Conservation (phyloP, 495 filamentous ascomycete species). For the Hypoxylon intermedium region DNA sequence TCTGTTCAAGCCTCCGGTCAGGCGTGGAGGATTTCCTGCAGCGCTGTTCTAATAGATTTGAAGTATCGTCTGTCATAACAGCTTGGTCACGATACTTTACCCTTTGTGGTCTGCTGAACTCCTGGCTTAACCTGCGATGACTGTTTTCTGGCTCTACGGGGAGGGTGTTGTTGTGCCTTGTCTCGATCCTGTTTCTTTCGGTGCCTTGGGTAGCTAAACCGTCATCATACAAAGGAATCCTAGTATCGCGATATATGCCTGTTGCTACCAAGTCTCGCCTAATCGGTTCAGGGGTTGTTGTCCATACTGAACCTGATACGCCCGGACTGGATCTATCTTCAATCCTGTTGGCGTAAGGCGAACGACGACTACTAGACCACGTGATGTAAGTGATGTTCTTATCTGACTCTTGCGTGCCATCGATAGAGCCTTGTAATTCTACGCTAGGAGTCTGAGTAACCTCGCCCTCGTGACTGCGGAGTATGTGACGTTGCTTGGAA, state of each 20-base stretch:
- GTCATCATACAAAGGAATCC: constrained; percentile 23
- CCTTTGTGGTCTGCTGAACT: not conserved
- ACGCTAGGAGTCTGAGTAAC: not conserved
- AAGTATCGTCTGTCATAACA: constrained; percentile 28
- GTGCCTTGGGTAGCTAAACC: not conserved
- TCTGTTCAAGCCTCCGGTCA: constrained; percentile 2
- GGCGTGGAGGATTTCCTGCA: constrained; percentile 17
- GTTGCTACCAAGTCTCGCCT: constrained; percentile 32
- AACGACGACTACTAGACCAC: constrained; percentile 42
- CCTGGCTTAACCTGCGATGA: not conserved
- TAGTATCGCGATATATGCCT: constrained; percentile 33
- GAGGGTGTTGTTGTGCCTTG: not conserved
- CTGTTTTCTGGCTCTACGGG: not conserved
- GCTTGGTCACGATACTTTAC: constrained; percentile 33
- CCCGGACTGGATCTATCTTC: not conserved
- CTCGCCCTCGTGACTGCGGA: not conserved
- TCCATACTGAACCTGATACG: constrained; percentile 9
- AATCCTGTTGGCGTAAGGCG: constrained; percentile 7
- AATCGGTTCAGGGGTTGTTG: constrained; percentile 31
- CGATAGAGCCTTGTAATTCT: not conserved
- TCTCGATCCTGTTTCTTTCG: not conserved
- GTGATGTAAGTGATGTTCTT: constrained; percentile 40
- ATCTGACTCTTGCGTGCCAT: constrained; percentile 8
- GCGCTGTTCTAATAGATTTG: constrained; percentile 1
- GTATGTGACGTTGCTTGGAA: not conserved